A percentile compares a stretch with the other conserved stretches of the same genome.
These are phyloP conservation scores for Teratosphaeria nubilosa DNA, from an alignment of 2,329 filamentous ascomycete genomes.

Conservation along the genomic window DNA sequence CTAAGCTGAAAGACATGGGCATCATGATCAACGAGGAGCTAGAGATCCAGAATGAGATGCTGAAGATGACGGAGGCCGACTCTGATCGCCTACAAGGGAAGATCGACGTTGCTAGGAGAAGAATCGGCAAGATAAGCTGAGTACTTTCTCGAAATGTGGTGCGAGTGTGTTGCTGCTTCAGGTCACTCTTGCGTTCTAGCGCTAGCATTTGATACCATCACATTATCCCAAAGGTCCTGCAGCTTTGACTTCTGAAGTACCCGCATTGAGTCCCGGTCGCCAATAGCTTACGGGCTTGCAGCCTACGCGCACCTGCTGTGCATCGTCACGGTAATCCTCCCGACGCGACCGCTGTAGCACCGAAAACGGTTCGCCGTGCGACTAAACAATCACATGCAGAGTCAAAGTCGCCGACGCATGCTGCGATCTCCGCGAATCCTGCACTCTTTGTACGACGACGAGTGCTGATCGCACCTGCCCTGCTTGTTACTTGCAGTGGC, in stretches of 20 bases:
- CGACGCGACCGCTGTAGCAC: too few species aligned
- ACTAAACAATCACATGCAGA: background rate
- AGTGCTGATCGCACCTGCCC: background rate
- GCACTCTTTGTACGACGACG: background rate
- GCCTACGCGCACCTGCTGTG: background rate
- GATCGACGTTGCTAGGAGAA: conserved; percentile 62
- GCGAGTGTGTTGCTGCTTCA: background rate
- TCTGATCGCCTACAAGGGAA: conserved; percentile 57
- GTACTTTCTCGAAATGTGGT: background rate
- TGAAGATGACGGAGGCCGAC: conserved; percentile 57
- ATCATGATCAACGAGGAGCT: conserved; percentile 66
- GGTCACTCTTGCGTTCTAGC: conserved; percentile 6
- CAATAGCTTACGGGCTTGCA: background rate
- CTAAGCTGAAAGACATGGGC: conserved; percentile 67
- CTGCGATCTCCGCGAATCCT: background rate
- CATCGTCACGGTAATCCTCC: background rate
- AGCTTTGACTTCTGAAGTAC: background rate
- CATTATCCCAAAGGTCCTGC: background rate
- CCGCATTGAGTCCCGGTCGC: background rate
- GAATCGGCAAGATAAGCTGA: conserved; percentile 52
- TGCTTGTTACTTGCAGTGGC: background rate
- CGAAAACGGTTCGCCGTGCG: background rate
- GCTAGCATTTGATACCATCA: background rate
- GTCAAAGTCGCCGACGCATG: background rate
- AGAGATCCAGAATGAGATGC: conserved; percentile 58